These are phyloP conservation scores for Claviceps sp. DNA, from an alignment of 2,329 filamentous ascomycete genomes.

Conservation along the genomic window DNA sequence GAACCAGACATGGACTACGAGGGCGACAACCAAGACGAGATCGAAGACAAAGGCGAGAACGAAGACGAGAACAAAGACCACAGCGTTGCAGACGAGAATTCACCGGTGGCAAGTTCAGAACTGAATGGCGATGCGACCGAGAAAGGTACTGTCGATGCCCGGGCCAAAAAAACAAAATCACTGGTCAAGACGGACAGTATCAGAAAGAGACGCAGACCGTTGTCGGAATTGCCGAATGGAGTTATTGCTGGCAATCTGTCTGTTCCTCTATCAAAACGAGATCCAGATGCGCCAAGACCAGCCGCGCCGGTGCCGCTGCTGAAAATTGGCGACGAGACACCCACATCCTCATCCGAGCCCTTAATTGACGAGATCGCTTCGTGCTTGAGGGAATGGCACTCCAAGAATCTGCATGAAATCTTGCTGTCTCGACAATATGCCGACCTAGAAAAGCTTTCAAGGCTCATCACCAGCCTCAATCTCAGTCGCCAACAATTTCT, in stretches of 20 bases:
- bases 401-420: conserved; percentile 86
- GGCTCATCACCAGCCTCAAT: conserved; percentile 71
- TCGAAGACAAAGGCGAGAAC: conserved; percentile 21
- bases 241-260: conserved; percentile 29
- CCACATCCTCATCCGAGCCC: conserved; percentile 77
- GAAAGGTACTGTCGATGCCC: conserved; percentile 34
- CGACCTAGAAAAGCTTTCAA: conserved; percentile 67
- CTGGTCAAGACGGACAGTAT: conserved; percentile 16
- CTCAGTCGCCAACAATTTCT: conserved; percentile 77
- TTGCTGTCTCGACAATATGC: conserved; percentile 72
- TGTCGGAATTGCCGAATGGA: conserved; percentile 26
- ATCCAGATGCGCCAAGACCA: conserved; percentile 60
- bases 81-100: conserved; percentile 17
- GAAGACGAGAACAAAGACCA: conserved; percentile 24
- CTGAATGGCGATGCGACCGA: conserved; percentile 38
- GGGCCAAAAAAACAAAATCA: conserved; percentile 22
- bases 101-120: conserved; percentile 14
- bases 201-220: conserved; percentile 16
- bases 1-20: conserved; percentile 34
- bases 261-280: conserved; percentile 34
- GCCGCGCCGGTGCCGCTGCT: conserved; percentile 92
- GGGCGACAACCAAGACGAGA: conserved; percentile 24
- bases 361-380: conserved; percentile 96
- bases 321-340: conserved; percentile 93
- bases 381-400: conserved; percentile 95